phyloP scores from a whole-genome alignment of 108 stramenopile species.

The Mayamaea pseudoterrestris region DNA sequence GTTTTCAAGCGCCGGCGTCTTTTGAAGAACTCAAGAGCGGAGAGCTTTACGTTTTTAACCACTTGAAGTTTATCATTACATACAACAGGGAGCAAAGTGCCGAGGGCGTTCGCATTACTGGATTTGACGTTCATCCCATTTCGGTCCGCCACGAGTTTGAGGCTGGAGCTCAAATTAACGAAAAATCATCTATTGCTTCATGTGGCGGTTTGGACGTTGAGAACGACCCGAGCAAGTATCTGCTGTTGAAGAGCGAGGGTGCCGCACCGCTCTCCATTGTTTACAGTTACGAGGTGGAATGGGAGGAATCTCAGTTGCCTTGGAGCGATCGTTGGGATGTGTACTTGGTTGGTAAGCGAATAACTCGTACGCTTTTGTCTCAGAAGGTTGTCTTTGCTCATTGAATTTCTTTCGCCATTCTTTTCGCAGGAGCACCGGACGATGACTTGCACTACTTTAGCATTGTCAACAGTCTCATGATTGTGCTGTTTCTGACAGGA shows the following conservation, averaged over 20 bases:
- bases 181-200: slow-evolving; percentile 7
- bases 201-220: slow-evolving; percentile 27
- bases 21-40: slow-evolving; percentile 13
- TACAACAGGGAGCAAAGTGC: slow-evolving; percentile 36
- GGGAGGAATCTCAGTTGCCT: slow-evolving; percentile 56
- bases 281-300: slow-evolving; percentile 92
- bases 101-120: slow-evolving; percentile 82
- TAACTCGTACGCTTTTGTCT: no score
- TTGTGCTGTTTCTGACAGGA: slow-evolving; percentile 93
- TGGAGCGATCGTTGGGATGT: slow-evolving; percentile 99
- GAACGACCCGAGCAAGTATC: slow-evolving; percentile 42
- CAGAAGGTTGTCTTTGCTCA: no score
- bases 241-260: slow-evolving; percentile 15
- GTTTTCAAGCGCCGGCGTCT: slow-evolving; percentile 40
- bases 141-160: slow-evolving; percentile 72
- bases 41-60: slow-evolving; percentile 75
- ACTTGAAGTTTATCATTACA: slow-evolving; percentile 65
- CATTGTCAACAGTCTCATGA: slow-evolving; percentile 97
- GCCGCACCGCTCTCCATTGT: slow-evolving; percentile 15
- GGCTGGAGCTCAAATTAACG: slow-evolving; percentile 21
- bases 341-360: slow-evolving; percentile 90
- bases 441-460: slow-evolving; percentile 97
- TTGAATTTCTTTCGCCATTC: no score
- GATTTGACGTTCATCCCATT: slow-evolving; percentile 85
- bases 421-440: slow-evolving; percentile 44